phyloP scores from a whole-genome alignment of 2,329 filamentous ascomycete species.

The Polychaeton citri region DNA sequence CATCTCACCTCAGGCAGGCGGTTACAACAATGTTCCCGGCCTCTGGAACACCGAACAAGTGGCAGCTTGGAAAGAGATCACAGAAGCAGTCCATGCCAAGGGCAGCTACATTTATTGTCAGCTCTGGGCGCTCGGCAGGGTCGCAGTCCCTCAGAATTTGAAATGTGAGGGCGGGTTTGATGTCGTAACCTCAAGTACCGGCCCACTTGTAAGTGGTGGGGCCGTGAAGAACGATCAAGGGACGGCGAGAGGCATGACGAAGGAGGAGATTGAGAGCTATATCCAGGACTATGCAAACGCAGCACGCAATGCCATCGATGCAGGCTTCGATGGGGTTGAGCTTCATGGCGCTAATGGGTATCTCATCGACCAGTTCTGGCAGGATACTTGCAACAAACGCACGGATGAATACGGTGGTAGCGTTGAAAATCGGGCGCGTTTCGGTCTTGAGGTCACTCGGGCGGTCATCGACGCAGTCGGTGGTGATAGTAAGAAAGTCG shows the following conservation, averaged over 20 bases:
- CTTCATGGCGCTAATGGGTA: constrained; percentile 36
- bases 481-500: constrained; percentile 31
- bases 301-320: constrained; percentile 30
- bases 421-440: constrained; percentile 35
- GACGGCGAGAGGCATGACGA: constrained; percentile 21
- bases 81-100: constrained; percentile 37
- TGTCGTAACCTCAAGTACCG: constrained; percentile 5
- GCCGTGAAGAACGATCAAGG: constrained; percentile 2
- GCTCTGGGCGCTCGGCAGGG: constrained; percentile 36
- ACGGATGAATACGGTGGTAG: constrained; percentile 33
- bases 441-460: constrained; percentile 38
- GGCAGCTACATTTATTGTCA: constrained; percentile 36
- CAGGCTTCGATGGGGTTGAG: constrained; percentile 48
- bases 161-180: constrained; percentile 7
- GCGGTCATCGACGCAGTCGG: constrained; percentile 37
- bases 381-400: constrained; percentile 39
- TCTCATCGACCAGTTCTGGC: constrained; percentile 51
- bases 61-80: constrained; percentile 37
- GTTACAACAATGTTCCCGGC: constrained; percentile 17
- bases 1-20: constrained; percentile 17
- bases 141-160: constrained; percentile 23
- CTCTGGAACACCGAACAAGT: constrained; percentile 27
- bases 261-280: constrained; percentile 24
- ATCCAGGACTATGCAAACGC: constrained; percentile 25
- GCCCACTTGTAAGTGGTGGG: constrained; percentile 2